phyloP scores from a whole-genome alignment of 345 rosid species.

The Psidium friedrichsthalianum region DNA sequence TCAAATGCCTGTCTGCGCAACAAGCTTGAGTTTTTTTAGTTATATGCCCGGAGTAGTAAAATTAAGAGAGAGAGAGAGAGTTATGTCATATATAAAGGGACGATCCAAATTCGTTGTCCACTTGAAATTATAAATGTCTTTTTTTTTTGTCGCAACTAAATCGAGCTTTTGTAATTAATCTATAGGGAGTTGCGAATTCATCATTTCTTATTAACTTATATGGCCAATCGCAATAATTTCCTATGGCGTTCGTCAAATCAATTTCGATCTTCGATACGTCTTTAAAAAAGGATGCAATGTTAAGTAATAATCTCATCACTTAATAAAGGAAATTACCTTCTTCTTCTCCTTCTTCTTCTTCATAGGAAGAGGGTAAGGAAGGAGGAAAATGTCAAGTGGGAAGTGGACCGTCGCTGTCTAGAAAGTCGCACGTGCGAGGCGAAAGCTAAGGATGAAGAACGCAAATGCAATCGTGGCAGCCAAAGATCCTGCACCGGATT shows the following conservation, averaged over 20 bases:
- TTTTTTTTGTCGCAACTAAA: fast-evolving
- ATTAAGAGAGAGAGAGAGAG: background rate
- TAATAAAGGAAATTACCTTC: too few species aligned
- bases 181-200: background rate
- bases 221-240: background rate
- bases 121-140: background rate
- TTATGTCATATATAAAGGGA: background rate
- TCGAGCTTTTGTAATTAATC: background rate
- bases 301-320: background rate
- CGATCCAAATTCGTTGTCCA: background rate
- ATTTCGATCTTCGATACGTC: background rate
- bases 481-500: background rate
- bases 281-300: background rate
- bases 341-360: too few species aligned
- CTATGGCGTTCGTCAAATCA: background rate
- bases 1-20: too few species aligned
- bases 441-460: background rate
- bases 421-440: background rate
- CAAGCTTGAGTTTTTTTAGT: background rate
- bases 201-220: background rate
- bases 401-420: background rate
- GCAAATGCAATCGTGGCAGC: background rate
- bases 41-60: too few species aligned
- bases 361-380: too few species aligned
- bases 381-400: background rate